A percentile compares a stretch with the other conserved stretches of the same genome.
Conservation (phyloP, 2,329 filamentous ascomycete species). For the Sporothrix variecibatus region DNA sequence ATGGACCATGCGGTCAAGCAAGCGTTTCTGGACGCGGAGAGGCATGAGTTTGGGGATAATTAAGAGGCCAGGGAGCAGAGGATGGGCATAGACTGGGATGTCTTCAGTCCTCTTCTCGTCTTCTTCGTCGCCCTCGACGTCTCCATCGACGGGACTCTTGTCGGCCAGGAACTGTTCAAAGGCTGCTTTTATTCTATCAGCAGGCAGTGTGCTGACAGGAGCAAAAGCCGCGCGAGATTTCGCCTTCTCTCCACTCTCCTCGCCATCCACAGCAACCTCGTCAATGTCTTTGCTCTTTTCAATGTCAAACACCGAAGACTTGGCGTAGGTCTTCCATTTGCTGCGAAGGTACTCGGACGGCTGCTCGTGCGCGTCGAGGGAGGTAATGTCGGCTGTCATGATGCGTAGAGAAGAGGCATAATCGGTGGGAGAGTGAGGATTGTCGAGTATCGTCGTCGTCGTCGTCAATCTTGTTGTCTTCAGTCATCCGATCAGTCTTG, state of each 20-base stretch:
- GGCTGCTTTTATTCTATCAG: conserved; percentile 45
- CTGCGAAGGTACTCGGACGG: conserved; percentile 70
- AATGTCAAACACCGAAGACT: conserved; percentile 56
- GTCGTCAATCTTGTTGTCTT: not conserved
- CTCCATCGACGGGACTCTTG: conserved; percentile 24
- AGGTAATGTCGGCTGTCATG: conserved; percentile 48
- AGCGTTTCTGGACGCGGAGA: conserved; percentile 62
- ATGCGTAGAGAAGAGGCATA: not conserved
- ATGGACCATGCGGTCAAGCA: conserved; percentile 70
- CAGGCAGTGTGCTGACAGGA: conserved; percentile 47
- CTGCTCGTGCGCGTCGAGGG: conserved; percentile 74
- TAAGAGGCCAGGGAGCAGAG: conserved; percentile 72
- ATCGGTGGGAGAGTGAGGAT: not conserved
- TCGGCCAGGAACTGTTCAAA: conserved; percentile 45
- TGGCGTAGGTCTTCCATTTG: conserved; percentile 75
- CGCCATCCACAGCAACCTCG: conserved; percentile 46
- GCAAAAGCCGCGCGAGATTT: conserved; percentile 42
- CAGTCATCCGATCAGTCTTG: not conserved
- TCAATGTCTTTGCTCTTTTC: conserved; percentile 57
- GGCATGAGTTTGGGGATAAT: conserved; percentile 77
- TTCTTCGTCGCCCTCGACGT: not conserved
- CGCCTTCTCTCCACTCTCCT: not conserved
- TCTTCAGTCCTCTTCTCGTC: conserved; percentile 26
- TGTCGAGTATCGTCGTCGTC: not conserved
- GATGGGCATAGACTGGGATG: conserved; percentile 62